phyloP scores from a whole-genome alignment of 176 grass and related monocot genomes.

The Oryza nivara region DNA sequence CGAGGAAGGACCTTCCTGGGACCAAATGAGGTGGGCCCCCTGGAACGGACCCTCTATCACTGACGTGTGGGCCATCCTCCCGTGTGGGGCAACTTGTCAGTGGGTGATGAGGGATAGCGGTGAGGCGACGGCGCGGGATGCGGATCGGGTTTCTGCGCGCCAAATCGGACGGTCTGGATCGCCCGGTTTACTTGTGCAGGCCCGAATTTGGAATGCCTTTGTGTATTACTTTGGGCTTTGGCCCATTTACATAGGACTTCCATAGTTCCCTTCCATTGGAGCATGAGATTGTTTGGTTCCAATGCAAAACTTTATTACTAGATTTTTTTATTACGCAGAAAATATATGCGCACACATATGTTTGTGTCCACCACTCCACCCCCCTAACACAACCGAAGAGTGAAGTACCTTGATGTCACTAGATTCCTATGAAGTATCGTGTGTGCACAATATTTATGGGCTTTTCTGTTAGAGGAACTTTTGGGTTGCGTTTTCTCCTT shows the following conservation, averaged over 20 bases:
- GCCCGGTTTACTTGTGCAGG: neutral
- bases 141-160: slow-evolving; percentile 27
- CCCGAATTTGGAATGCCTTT: neutral
- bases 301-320: too few species aligned
- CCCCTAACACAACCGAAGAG: too few species aligned
- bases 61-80: slow-evolving; percentile 5
- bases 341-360: too few species aligned
- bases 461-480: too few species aligned
- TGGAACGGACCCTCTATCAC: too few species aligned
- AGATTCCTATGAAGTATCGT: too few species aligned
- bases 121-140: slow-evolving; percentile 11
- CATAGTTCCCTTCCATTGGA: neutral
- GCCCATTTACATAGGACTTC: neutral
- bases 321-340: too few species aligned
- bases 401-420: too few species aligned
- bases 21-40: slow-evolving; percentile 25
- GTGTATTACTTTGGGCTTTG: neutral
- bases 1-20: neutral
- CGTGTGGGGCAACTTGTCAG: slow-evolving; percentile 8
- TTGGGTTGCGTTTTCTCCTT: too few species aligned
- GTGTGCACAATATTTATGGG: too few species aligned
- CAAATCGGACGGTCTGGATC: slow-evolving; percentile 36
- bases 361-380: too few species aligned
- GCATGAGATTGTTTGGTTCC: neutral
- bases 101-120: neutral